phyloP scores from a whole-genome alignment of 345 rosid genomes.

The Lepidium didymum region DNA sequence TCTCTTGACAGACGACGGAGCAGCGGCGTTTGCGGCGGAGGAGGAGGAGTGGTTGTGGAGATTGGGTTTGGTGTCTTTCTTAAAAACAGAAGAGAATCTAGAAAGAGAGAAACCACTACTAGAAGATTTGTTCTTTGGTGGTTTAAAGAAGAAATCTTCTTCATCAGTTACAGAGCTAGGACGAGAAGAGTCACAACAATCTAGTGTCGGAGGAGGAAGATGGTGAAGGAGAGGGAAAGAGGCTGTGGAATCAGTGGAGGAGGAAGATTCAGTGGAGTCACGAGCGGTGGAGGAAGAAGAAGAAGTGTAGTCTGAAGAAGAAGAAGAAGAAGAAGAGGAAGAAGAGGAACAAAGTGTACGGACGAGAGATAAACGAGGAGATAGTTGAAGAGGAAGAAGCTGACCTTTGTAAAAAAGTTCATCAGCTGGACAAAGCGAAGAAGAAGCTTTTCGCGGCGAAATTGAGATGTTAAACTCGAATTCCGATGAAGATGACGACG shows the following conservation, averaged over 20 bases:
- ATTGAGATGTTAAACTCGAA: constrained; percentile 77
- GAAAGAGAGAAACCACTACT: constrained; percentile 59
- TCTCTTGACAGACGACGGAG: constrained; percentile 61
- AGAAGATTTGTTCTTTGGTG: constrained; percentile 30
- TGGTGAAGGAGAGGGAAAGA: constrained; percentile 48
- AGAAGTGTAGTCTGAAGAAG: constrained; percentile 48
- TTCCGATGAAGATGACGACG: constrained; percentile 81
- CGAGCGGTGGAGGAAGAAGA: constrained; percentile 74
- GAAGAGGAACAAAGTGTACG: constrained; percentile 79
- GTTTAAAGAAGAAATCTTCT: constrained; percentile 43
- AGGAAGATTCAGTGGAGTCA: constrained; percentile 84
- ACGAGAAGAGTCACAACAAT: constrained; percentile 65
- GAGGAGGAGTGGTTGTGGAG: constrained; percentile 5
- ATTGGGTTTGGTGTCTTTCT: constrained; percentile 46
- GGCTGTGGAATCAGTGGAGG: constrained; percentile 57
- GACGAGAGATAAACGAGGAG: constrained; percentile 91
- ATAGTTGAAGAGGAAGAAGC: constrained; percentile 89
- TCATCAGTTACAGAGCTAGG: constrained; percentile 82
- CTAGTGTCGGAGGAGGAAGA: constrained; percentile 35
- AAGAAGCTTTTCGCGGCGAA: constrained; percentile 70
- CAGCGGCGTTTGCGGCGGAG: constrained; percentile 18
- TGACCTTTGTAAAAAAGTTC: constrained; percentile 98
- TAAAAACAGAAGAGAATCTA: constrained; percentile 82
- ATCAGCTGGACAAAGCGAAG: constrained; percentile 79
- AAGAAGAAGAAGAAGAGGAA: constrained; percentile 58